Conservation (phyloP, 371 early-diverging fungal species). For the Funneliformis caledonium region DNA sequence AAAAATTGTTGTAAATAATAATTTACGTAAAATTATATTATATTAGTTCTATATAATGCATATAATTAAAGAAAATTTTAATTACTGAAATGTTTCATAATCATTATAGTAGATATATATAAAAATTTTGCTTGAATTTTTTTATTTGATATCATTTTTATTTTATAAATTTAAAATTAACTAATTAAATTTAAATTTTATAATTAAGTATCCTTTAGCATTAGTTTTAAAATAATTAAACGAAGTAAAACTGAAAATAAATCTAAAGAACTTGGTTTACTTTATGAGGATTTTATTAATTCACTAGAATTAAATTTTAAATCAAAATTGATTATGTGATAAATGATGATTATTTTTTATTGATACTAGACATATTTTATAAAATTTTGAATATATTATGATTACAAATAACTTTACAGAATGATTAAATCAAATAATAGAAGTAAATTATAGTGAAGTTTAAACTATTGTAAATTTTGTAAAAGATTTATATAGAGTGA, state of each 20-base stretch:
- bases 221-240: neutral
- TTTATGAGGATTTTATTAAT: too few relatives aligned
- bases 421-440: neutral
- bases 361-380: neutral
- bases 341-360: neutral
- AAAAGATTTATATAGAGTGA: neutral
- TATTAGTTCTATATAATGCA: neutral
- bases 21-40: neutral
- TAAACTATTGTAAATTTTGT: neutral
- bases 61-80: neutral
- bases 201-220: neutral
- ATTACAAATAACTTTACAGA: conserved; percentile 4
- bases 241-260: neutral
- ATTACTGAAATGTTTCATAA: neutral
- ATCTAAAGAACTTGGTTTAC: neutral
- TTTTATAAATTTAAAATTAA: too few relatives aligned
- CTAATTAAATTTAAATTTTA: too few relatives aligned
- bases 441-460: neutral
- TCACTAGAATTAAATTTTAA: neutral
- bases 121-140: neutral
- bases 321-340: neutral
- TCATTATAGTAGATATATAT: neutral
- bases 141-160: neutral
- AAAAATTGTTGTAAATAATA: neutral
- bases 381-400: neutral